Evolutionary conservation across 208 protist genomes (phyloP).

Genomic region (Crithidia bombi): DNA sequence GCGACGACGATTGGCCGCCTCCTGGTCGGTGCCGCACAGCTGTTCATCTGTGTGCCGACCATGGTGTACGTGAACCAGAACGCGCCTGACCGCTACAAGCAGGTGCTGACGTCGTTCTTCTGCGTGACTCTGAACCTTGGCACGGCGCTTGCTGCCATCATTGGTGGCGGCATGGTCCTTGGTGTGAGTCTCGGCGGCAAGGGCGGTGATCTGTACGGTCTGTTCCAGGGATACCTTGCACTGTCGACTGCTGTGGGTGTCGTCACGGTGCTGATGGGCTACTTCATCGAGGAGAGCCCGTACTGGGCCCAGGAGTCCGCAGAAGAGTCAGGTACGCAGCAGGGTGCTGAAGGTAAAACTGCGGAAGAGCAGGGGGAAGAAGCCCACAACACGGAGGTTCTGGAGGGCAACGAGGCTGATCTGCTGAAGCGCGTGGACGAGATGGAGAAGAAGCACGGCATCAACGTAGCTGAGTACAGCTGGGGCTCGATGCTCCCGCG

Average conservation of each 20-base stretch:
- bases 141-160: conserved; percentile 66
- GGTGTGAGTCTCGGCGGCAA: conserved; percentile 41
- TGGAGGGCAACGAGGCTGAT: conserved; percentile 32
- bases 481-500: conserved; percentile 46
- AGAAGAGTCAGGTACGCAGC: neutral
- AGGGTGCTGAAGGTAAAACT: neutral
- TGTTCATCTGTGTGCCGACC: conserved; percentile 51
- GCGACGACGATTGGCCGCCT: conserved; percentile 62
- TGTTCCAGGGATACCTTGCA: conserved; percentile 60
- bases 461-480: conserved; percentile 42
- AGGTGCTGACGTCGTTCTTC: conserved; percentile 73
- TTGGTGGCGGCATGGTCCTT: conserved; percentile 58
- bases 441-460: conserved; percentile 22
- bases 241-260: conserved; percentile 60
- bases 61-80: conserved; percentile 80
- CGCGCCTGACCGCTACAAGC: conserved; percentile 49
- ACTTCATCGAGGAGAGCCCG: conserved; percentile 37
- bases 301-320: conserved; percentile 13
- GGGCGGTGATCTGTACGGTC: conserved; percentile 32
- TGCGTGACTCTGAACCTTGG: conserved; percentile 76
- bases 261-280: conserved; percentile 54
- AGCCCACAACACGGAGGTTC: neutral
- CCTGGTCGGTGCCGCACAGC: conserved; percentile 59
- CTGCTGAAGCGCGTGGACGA: conserved; percentile 24
- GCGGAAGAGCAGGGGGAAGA: conserved; percentile 1